These are phyloP conservation scores for Starmera dryadoides DNA, from an alignment of 805 yeast species.

Conservation along the genomic window DNA sequence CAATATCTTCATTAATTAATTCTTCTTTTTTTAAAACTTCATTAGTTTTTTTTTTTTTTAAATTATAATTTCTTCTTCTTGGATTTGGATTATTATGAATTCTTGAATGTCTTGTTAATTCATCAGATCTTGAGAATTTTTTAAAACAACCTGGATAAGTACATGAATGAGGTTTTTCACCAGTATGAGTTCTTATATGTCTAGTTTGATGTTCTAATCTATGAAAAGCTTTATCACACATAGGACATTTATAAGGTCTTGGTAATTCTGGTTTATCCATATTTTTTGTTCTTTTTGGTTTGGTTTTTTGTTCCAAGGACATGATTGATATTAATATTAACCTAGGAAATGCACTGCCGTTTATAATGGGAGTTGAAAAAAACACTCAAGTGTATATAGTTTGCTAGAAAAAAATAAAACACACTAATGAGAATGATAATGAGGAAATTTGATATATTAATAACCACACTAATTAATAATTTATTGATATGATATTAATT, in stretches of 20 bases:
- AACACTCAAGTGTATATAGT: too few species aligned
- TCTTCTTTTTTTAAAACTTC: slow-evolving; percentile 2
- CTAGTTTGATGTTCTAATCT: slow-evolving; percentile 73
- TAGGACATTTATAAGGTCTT: slow-evolving; percentile 66
- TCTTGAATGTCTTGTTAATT: slow-evolving; percentile 63
- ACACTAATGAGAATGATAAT: too few species aligned
- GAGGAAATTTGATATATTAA: too few species aligned
- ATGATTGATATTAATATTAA: too few species aligned
- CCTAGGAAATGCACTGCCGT: too few species aligned
- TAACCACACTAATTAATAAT: too few species aligned
- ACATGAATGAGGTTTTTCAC: slow-evolving; percentile 77
- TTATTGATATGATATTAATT: too few species aligned
- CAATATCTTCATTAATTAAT: not conserved
- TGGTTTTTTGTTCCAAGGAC: too few species aligned
- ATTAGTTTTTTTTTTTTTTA: slow-evolving; percentile 23
- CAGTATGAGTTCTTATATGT: slow-evolving; percentile 75
- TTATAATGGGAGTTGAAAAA: too few species aligned
- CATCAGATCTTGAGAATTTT: slow-evolving; percentile 64
- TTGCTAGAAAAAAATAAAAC: too few species aligned
- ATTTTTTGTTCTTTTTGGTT: not conserved
- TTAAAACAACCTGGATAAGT: slow-evolving; percentile 64
- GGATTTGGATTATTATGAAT: slow-evolving; percentile 70
- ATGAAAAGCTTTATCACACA: slow-evolving; percentile 70
- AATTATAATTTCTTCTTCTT: slow-evolving; percentile 46
- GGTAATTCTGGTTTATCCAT: slow-evolving; percentile 19